A percentile compares a stretch with the other conserved stretches of the same genome.
Evolutionary conservation across 192 early-diverging fungal genomes (phyloP).

Genomic region (Backusella tarrabulga): DNA sequence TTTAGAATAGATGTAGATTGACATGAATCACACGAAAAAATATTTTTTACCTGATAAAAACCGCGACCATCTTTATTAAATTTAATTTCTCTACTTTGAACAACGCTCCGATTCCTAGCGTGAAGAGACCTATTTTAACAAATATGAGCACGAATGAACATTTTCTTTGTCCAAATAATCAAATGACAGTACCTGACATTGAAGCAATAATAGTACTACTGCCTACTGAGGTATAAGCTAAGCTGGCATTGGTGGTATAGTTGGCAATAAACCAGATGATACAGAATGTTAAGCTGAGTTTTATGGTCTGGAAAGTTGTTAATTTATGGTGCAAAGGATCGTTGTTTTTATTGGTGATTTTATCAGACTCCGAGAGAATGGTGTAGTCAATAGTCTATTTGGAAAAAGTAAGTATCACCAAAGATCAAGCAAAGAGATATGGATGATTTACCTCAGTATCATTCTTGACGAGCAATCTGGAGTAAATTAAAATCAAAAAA

Average conservation of each 20-base stretch:
- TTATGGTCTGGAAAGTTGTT: constrained; percentile 43
- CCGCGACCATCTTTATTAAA: constrained; percentile 53
- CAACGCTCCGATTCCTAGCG: constrained; percentile 63
- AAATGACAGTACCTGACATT: constrained; percentile 51
- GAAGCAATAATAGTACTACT: constrained; percentile 74
- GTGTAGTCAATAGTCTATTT: background rate
- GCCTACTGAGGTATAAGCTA: constrained; percentile 73
- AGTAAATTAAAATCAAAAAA: background rate
- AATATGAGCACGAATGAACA: background rate
- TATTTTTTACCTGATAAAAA: constrained; percentile 47
- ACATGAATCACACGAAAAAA: background rate
- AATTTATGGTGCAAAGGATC: background rate
- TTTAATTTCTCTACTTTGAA: constrained; percentile 61
- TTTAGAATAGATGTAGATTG: background rate
- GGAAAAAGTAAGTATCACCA: background rate
- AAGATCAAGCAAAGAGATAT: background rate
- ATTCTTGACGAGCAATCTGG: background rate
- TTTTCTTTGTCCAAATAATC: background rate
- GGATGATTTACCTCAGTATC: background rate
- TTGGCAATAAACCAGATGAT: constrained; percentile 80
- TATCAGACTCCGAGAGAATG: background rate
- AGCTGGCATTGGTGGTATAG: constrained; percentile 66
- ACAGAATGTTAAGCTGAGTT: constrained; percentile 68
- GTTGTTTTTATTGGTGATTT: background rate
- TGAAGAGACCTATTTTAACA: constrained; percentile 58